Evolutionary conservation across 2,329 filamentous ascomycete species (phyloP).

Genomic region (Seiridium cupressi): DNA sequence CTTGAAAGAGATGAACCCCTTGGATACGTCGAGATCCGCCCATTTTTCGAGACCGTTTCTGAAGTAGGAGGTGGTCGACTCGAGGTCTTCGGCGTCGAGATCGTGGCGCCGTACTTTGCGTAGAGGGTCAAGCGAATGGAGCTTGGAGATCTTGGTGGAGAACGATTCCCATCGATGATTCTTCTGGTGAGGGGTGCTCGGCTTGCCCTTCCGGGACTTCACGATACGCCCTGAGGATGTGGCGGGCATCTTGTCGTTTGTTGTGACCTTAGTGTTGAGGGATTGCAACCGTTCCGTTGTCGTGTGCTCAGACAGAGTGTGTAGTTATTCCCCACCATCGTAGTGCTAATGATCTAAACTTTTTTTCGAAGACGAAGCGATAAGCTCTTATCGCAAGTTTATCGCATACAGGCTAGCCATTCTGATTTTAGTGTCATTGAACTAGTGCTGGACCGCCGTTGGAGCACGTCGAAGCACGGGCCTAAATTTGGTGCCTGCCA

Average conservation of each 20-base stretch:
- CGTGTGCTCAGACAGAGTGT: background rate
- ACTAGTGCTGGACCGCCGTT: too few relatives aligned
- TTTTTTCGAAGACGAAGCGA: conserved; percentile 17
- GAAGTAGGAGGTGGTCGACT: conserved; percentile 82
- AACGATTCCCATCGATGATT: conserved; percentile 92
- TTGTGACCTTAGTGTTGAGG: background rate
- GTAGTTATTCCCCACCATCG: conserved; percentile 18
- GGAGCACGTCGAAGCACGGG: too few relatives aligned
- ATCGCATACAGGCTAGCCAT: background rate
- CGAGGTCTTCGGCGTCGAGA: conserved; percentile 75
- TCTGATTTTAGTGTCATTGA: background rate
- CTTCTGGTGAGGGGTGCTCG: conserved; percentile 71
- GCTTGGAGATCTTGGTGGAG: conserved; percentile 81
- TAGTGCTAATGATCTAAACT: conserved; percentile 17
- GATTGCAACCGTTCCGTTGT: background rate
- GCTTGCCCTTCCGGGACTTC: conserved; percentile 69
- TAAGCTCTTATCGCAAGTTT: conserved; percentile 3
- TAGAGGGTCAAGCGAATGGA: conserved; percentile 87
- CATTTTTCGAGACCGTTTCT: conserved; percentile 80
- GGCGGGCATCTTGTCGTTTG: conserved; percentile 51
- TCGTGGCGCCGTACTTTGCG: conserved; percentile 84
- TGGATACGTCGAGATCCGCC: conserved; percentile 87
- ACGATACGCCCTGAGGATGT: conserved; percentile 65
- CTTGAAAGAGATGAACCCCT: conserved; percentile 74
- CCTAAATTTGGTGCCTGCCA: too few relatives aligned